These are phyloP conservation scores for Aspergillus transmontanensis DNA, from an alignment of 2,329 filamentous ascomycete species.

Conservation along the genomic window DNA sequence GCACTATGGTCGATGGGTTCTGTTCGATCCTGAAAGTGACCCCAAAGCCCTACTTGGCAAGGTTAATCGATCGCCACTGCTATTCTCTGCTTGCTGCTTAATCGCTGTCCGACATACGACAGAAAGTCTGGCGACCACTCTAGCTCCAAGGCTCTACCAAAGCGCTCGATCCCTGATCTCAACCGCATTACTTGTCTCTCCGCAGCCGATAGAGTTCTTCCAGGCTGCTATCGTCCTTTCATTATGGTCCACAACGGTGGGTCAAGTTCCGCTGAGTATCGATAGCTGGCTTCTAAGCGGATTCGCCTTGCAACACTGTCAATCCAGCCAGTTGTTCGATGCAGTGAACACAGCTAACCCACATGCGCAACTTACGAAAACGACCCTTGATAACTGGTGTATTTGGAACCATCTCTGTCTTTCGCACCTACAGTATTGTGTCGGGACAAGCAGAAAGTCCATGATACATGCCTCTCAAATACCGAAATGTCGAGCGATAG, in stretches of 20 bases:
- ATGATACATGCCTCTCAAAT: conserved; percentile 43
- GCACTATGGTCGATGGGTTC: conserved; percentile 49
- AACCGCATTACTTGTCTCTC: conserved; percentile 36
- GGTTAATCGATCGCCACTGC: conserved; percentile 40
- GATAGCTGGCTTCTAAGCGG: conserved; percentile 51
- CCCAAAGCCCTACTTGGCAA: conserved; percentile 32
- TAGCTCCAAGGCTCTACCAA: conserved; percentile 44
- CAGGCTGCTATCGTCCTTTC: conserved; percentile 47
- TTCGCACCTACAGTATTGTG: conserved; percentile 50
- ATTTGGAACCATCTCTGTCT: conserved; percentile 51
- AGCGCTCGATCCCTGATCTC: conserved; percentile 31
- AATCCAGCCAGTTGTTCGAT: conserved; percentile 41
- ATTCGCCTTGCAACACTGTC: conserved; percentile 47
- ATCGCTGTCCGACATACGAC: conserved; percentile 48
- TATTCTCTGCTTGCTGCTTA: conserved; percentile 44
- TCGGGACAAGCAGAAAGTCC: conserved; percentile 44
- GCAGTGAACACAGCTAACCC: conserved; percentile 11
- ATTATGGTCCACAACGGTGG: conserved; percentile 51
- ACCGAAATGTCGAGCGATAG: conserved; percentile 39
- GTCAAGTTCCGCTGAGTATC: conserved; percentile 47
- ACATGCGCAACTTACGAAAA: conserved; percentile 15
- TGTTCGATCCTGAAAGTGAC: conserved; percentile 34
- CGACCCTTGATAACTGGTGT: conserved; percentile 35
- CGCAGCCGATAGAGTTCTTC: conserved; percentile 48
- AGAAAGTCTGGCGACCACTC: conserved; percentile 37